Evolutionary conservation across 2,329 filamentous ascomycete genomes (phyloP).

Genomic region (Annulohypoxylon truncatum): DNA sequence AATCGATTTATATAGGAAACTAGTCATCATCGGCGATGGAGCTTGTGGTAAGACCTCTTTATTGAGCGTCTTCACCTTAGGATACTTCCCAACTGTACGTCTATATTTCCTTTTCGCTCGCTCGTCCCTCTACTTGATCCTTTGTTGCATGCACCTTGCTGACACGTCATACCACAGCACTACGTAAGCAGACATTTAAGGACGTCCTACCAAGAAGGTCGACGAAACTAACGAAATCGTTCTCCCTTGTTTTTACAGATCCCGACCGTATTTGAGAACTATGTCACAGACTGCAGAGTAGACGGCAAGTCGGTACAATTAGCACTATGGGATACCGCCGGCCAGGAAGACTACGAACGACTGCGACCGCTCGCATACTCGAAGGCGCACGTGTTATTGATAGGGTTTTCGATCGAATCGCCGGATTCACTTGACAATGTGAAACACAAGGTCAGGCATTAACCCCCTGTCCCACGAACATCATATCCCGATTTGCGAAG

Average conservation of each 20-base stretch:
- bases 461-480: neutral
- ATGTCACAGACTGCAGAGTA: slow-evolving; percentile 97
- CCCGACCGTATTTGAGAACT: slow-evolving; percentile 98
- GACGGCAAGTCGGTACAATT: slow-evolving; percentile 99
- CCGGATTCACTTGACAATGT: slow-evolving; percentile 98
- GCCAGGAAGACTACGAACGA: slow-evolving; percentile 98
- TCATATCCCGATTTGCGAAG: neutral
- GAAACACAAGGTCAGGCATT: slow-evolving; percentile 81
- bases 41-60: slow-evolving; percentile 98
- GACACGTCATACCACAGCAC: slow-evolving; percentile 59
- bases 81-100: slow-evolving; percentile 96
- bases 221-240: slow-evolving; percentile 35
- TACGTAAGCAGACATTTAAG: slow-evolving; percentile 60
- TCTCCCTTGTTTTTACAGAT: slow-evolving; percentile 65
- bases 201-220: slow-evolving; percentile 11
- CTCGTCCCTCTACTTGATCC: slow-evolving; percentile 11
- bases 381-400: slow-evolving; percentile 96
- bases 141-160: slow-evolving; percentile 41
- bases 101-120: slow-evolving; percentile 6
- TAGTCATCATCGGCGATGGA: slow-evolving; percentile 63
- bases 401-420: slow-evolving; percentile 94
- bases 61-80: slow-evolving; percentile 95
- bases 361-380: slow-evolving; percentile 94
- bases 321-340: slow-evolving; percentile 98
- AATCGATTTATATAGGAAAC: slow-evolving; percentile 45